These are phyloP conservation scores for Ophioceras dolichostomum DNA, from an alignment of 2,329 filamentous ascomycete genomes.

Conservation along the genomic window DNA sequence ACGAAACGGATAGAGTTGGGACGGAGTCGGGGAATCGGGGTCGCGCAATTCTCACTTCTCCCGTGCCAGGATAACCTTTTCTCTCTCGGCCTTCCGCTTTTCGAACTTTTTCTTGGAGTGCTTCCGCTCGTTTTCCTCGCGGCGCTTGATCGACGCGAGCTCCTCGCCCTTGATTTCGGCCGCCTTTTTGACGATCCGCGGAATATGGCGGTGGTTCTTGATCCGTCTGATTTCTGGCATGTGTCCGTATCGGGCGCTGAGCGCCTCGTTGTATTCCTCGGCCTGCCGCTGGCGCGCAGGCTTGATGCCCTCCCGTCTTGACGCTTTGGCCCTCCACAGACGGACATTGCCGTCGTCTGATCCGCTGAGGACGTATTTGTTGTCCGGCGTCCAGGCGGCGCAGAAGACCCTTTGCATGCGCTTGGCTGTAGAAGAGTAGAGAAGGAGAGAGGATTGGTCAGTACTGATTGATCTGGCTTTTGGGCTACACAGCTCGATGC, in stretches of 20 bases:
- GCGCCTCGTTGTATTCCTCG: slow-evolving; percentile 71
- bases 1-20: no score
- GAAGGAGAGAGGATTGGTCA: slow-evolving; percentile 61
- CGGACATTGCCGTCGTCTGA: slow-evolving; percentile 84
- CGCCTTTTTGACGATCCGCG: slow-evolving; percentile 91
- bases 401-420: slow-evolving; percentile 81
- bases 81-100: slow-evolving; percentile 47
- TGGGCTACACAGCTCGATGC: no score
- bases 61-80: slow-evolving; percentile 77
- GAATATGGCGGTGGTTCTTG: slow-evolving; percentile 79
- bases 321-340: slow-evolving; percentile 82
- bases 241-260: slow-evolving; percentile 75
- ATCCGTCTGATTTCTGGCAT: slow-evolving; percentile 96
- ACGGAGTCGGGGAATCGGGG: no score
- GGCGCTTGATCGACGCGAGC: slow-evolving; percentile 73
- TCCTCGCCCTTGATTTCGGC: slow-evolving; percentile 89
- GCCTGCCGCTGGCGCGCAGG: slow-evolving; percentile 74
- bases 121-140: slow-evolving; percentile 87
- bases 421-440: slow-evolving; percentile 51
- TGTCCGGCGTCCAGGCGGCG: slow-evolving; percentile 54
- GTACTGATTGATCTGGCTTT: neutral
- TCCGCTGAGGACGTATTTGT: slow-evolving; percentile 78
- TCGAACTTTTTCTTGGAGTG: slow-evolving; percentile 73
- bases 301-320: slow-evolving; percentile 73
- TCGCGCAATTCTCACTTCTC: no score